A percentile compares a stretch with the other conserved stretches of the same genome.
Evolutionary conservation across 2,329 filamentous ascomycete genomes (phyloP).

Genomic region (Phaeosphaeriaceae sp.): DNA sequence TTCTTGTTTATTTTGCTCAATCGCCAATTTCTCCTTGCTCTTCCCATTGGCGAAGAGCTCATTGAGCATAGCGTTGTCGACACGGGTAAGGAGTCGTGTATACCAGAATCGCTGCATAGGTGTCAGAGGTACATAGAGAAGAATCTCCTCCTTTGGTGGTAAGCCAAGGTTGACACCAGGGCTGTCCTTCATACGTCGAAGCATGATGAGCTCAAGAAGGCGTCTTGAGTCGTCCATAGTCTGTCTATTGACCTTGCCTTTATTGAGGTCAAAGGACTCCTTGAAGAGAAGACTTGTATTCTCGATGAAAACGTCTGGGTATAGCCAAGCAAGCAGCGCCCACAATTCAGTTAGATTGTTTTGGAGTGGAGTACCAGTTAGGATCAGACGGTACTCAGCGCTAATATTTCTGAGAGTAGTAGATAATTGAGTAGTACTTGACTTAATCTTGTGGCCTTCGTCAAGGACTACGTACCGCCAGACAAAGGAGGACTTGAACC

Average conservation of each 20-base stretch:
- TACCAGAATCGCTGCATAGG: constrained; percentile 67
- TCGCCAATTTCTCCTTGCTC: constrained; percentile 51
- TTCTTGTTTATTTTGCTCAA: constrained; percentile 48
- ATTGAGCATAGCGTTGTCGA: constrained; percentile 58
- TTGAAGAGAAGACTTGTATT: constrained; percentile 60
- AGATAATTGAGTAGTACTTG: constrained; percentile 59
- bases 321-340: constrained; percentile 64
- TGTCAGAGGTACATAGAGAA: constrained; percentile 64
- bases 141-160: constrained; percentile 63
- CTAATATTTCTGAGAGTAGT: constrained; percentile 51
- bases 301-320: constrained; percentile 62
- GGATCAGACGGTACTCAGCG: constrained; percentile 57
- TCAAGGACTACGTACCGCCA: constrained; percentile 99
- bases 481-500: constrained; percentile 91
- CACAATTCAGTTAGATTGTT: constrained; percentile 65
- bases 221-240: constrained; percentile 61
- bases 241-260: constrained; percentile 59
- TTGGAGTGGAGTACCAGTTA: constrained; percentile 64
- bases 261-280: constrained; percentile 62
- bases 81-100: constrained; percentile 61
- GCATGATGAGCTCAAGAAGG: constrained; percentile 64
- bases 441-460: constrained; percentile 99
- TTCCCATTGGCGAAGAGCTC: constrained; percentile 59
- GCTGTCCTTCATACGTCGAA: constrained; percentile 64
- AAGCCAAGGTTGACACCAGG: constrained; percentile 61